Evolutionary conservation across 768 basidiomycete species (phyloP), one percentile per base, ranked within the genome.

Genomic region (Tremella mesenterica): DNA sequence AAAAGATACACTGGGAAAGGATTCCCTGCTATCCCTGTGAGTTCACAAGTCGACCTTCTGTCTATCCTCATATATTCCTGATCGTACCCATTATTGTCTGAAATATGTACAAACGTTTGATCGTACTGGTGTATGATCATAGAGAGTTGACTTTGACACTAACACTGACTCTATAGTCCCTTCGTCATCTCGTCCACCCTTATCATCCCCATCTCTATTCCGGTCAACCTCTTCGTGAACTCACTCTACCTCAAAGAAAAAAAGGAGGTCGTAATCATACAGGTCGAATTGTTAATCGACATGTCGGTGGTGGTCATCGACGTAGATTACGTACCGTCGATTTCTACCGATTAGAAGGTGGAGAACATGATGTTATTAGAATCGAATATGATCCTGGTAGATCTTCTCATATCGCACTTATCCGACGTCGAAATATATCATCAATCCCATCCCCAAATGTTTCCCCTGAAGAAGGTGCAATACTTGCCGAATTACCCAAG

Each of bases 381-480:
- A 88, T 99, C 60, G 95, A 97, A 75, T 99, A 93, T 67, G 95
- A 97, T 76, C 95, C 95, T 0, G 86, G 86, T 3, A 80, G 95
- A 39, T 86, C 84, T 30, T 89, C 88, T 6, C 95, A 99, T 72
- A 93, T 99, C 67, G 93, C 95, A 1, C 80, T 99, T 55, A 69
- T 96, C 67, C 79, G 79, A 68, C 84, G 81, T 67, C 77, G 83
- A 46, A 43, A 43, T 21, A n/a, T n/a, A n/a, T n/a, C n/a, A n/a
- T n/a, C n/a, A n/a, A n/a, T n/a, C n/a, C 52, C 31, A 60, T 71
- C 78, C 3, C 70, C 69, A 8, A 77, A 80, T 28, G 76, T 79
- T 76, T 63, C 59, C 49, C 48, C 52, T 23, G 56, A 55, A 18
- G 57, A 63, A 18, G 59, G 56, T 6, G 57, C 58, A 13, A 39